phyloP scores from a whole-genome alignment of 1,139 yeast species.

The Nakaseomyces bracarensis region DNA sequence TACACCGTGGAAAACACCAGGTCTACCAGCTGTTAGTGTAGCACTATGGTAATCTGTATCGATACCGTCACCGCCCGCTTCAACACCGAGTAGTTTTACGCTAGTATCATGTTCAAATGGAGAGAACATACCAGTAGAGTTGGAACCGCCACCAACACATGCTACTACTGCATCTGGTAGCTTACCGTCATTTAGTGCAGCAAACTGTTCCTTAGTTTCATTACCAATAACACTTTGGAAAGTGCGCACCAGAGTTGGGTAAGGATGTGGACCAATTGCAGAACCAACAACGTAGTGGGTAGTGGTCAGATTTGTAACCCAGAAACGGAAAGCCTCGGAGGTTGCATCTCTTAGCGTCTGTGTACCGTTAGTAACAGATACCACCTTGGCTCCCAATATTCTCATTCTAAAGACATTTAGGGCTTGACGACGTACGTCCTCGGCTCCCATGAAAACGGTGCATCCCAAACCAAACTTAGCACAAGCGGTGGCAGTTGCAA shows the following conservation, averaged over 20 bases:
- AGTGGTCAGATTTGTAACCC: conserved; percentile 81
- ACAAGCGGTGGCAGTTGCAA: conserved; percentile 98
- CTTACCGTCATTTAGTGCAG: conserved; percentile 64
- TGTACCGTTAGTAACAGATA: conserved; percentile 91
- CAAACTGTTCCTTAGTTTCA: conserved; percentile 88
- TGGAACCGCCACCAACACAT: conserved; percentile 99
- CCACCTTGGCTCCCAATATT: conserved; percentile 89
- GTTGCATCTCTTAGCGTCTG: conserved; percentile 95
- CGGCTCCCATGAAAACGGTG: conserved; percentile 98
- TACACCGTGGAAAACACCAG: conserved; percentile 98
- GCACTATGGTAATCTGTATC: conserved; percentile 86
- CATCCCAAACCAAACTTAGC: conserved; percentile 95
- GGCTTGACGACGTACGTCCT: conserved; percentile 97
- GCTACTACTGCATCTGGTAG: conserved; percentile 93
- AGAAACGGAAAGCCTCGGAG: conserved; percentile 88
- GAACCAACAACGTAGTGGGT: conserved; percentile 97
- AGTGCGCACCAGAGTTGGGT: conserved; percentile 94
- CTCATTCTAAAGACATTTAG: conserved; percentile 95
- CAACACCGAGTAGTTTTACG: conserved; percentile 85
- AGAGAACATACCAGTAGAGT: conserved; percentile 90
- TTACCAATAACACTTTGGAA: conserved; percentile 96
- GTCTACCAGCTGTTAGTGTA: conserved; percentile 81
- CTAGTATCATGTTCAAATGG: conserved; percentile 77
- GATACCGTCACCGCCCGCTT: conserved; percentile 98
- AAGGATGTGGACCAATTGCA: conserved; percentile 99